A percentile compares a stretch with the other conserved stretches of the same genome.
Conservation (phyloP, 2,329 filamentous ascomycete species). For the Trichoderma sp. region DNA sequence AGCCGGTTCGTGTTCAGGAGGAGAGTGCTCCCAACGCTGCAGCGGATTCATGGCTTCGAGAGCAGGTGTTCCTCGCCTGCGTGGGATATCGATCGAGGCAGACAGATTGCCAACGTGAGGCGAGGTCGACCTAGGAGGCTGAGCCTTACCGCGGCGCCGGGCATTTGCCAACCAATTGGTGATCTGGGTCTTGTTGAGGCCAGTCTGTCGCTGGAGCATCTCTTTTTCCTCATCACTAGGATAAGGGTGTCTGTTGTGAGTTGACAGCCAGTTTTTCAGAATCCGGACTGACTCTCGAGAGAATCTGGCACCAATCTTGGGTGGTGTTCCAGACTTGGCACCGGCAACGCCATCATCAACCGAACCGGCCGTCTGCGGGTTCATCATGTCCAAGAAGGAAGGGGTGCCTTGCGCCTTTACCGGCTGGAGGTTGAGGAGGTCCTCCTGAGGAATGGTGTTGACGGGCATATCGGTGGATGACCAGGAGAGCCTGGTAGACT, state of each 20-base stretch:
- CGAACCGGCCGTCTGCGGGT: conserved; percentile 1
- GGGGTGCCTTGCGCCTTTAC: conserved; percentile 30
- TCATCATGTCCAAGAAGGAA: conserved; percentile 33
- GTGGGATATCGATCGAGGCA: conserved; percentile 72
- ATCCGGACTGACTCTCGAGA: conserved; percentile 77
- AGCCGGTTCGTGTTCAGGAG: conserved; percentile 61
- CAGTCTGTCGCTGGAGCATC: conserved; percentile 73
- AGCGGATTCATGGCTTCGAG: conserved; percentile 37
- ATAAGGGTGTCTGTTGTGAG: conserved; percentile 80
- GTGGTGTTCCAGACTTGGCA: conserved; percentile 34
- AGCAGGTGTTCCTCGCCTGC: conserved; percentile 56
- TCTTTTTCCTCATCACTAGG: conserved; percentile 87
- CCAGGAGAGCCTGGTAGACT: conserved; percentile 37
- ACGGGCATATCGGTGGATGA: conserved; percentile 44
- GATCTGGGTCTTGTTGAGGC: conserved; percentile 80
- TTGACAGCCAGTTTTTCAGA: conserved; percentile 81
- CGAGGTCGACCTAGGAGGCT: conserved; percentile 66
- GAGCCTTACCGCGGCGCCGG: conserved; percentile 76
- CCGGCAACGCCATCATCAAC: conserved; percentile 6
- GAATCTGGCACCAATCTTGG: conserved; percentile 75
- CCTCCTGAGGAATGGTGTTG: conserved; percentile 35
- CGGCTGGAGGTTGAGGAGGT: conserved; percentile 29
- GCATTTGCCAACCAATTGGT: conserved; percentile 93
- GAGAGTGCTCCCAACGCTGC: conserved; percentile 49
- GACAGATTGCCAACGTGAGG: conserved; percentile 64